phyloP scores from a whole-genome alignment of 2,329 filamentous ascomycete species.

The Cucurbitaria berberidis region DNA sequence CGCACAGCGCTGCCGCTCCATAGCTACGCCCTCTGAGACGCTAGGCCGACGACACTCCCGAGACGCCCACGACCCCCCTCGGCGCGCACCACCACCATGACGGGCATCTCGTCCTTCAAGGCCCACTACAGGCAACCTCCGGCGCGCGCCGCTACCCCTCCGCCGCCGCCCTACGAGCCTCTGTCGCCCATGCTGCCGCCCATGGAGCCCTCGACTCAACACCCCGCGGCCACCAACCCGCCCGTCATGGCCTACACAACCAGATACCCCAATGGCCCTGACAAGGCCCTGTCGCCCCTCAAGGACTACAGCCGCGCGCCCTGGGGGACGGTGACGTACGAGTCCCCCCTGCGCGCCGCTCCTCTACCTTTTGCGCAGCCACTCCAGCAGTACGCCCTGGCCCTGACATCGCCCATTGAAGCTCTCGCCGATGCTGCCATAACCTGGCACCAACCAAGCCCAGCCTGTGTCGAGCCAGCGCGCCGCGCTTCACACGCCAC shows the following conservation, averaged over 20 bases:
- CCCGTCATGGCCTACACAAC: conserved; percentile 12
- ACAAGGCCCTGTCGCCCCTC: neutral
- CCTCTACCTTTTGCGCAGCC: conserved; percentile 29
- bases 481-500: conserved; percentile 28
- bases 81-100: conserved; percentile 31
- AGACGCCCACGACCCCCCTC: conserved; percentile 23
- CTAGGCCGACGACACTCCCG: conserved; percentile 31
- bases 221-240: conserved; percentile 30
- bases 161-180: conserved; percentile 44
- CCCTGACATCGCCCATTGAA: conserved; percentile 50
- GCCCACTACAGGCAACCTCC: conserved; percentile 39
- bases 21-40: conserved; percentile 38
- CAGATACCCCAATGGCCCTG: conserved; percentile 18
- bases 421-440: conserved; percentile 52
- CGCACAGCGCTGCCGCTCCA: conserved; percentile 31
- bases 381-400: conserved; percentile 27
- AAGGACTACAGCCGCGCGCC: conserved; percentile 13
- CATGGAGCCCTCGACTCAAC: conserved; percentile 19
- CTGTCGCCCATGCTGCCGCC: conserved; percentile 42
- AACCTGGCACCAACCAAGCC: conserved; percentile 46
- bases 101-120: conserved; percentile 43
- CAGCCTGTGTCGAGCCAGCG: conserved; percentile 31
- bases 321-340: conserved; percentile 18
- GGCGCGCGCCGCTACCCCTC: conserved; percentile 39
- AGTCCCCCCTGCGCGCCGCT: conserved; percentile 26